A percentile compares a stretch with the other conserved stretches of the same genome.
Evolutionary conservation across 225 moss, liverwort and hornwort genomes (phyloP).

Genomic region (Ulota crispa): DNA sequence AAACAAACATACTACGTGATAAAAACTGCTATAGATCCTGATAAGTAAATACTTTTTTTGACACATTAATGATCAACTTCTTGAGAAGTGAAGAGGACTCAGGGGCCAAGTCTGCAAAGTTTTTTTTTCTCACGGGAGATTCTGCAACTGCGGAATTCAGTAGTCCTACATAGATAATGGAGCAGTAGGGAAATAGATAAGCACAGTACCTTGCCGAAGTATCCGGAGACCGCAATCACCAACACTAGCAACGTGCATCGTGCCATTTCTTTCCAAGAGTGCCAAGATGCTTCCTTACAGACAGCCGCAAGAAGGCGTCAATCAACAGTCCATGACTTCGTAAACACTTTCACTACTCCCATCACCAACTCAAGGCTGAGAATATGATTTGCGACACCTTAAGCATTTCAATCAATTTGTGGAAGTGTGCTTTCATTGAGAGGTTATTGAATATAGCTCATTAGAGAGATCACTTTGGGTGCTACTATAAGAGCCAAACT

Average conservation of each 20-base stretch:
- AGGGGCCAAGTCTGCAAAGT: neutral
- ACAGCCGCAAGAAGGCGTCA: constrained; percentile 39
- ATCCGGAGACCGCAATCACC: constrained; percentile 97
- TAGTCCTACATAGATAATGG: neutral
- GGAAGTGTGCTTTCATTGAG: neutral
- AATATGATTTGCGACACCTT: neutral
- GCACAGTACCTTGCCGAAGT: constrained; percentile 57
- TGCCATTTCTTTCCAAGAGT: constrained; percentile 78
- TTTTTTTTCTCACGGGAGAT: neutral
- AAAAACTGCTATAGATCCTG: neutral
- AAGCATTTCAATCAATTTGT: neutral
- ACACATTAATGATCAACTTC: neutral
- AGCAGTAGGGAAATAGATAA: neutral
- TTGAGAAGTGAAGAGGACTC: neutral
- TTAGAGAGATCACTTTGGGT: neutral
- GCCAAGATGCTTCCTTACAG: constrained; percentile 79
- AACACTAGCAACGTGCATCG: constrained; percentile 82
- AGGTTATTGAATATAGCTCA: neutral
- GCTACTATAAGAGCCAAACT: neutral
- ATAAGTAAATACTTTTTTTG: neutral
- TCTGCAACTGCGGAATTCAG: constrained; percentile 5
- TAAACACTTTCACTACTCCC: neutral
- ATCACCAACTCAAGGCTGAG: neutral
- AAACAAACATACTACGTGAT: neutral
- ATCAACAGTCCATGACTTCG: constrained; percentile 15